Percentiles rank a stretch among this genome's conserved stretches.
Conservation (phyloP, 352 stramenopile genomes). For the Pythium biforme region DNA sequence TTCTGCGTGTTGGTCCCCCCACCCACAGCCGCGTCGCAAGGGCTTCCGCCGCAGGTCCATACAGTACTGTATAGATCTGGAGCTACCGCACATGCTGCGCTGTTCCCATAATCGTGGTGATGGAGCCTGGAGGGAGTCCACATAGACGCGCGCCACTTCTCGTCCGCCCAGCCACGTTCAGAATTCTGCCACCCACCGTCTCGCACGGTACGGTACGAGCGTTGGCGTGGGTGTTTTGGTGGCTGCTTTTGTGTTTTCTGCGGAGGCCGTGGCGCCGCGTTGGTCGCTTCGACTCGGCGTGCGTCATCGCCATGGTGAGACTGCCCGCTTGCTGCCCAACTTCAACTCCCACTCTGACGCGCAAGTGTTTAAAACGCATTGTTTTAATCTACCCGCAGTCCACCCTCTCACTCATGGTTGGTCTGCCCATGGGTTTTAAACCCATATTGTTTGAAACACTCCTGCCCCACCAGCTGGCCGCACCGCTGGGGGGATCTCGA, state of each 20-base stretch:
- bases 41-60: too few species aligned
- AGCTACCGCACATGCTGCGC: too few species aligned
- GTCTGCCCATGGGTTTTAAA: neutral
- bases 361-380: constrained; percentile 2
- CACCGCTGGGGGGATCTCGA: neutral
- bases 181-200: too few species aligned
- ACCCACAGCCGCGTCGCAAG: too few species aligned
- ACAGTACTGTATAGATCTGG: too few species aligned
- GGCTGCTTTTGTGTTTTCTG: neutral
- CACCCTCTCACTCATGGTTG: neutral
- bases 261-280: too few species aligned
- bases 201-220: too few species aligned
- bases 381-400: neutral
- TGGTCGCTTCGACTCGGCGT: neutral
- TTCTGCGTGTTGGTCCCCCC: too few species aligned
- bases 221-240: neutral
- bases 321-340: constrained; percentile 4
- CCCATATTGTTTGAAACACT: neutral
- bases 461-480: neutral
- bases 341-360: constrained; percentile 24
- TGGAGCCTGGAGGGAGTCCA: too few species aligned
- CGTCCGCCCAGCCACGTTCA: too few species aligned
- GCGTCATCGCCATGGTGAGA: neutral
- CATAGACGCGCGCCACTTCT: too few species aligned
- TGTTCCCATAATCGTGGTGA: too few species aligned